These are phyloP conservation scores for Euptelea pleiosperma DNA, from an alignment of 164 flowering plant genomes.

Conservation along the genomic window DNA sequence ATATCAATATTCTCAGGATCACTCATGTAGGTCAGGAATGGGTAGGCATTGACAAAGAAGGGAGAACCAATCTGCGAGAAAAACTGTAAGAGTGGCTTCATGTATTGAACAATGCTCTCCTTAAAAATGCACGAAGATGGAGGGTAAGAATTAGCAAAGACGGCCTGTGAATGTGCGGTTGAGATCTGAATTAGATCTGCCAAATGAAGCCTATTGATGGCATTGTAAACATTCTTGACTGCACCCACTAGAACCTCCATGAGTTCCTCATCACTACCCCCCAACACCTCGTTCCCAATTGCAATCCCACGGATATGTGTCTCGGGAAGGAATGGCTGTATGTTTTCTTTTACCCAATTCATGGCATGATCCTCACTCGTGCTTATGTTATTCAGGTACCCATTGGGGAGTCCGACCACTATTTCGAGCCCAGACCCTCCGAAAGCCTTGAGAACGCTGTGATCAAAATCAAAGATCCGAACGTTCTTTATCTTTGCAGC, in stretches of 20 bases:
- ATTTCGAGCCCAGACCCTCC: conserved; percentile 56
- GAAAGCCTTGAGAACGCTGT: conserved; percentile 56
- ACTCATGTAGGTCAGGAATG: conserved; percentile 54
- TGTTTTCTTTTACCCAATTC: conserved; percentile 58
- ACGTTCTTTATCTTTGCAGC: conserved; percentile 55
- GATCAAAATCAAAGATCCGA: conserved; percentile 57
- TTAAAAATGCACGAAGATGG: conserved; percentile 57
- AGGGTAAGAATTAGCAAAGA: conserved; percentile 53
- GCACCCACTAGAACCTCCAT: conserved; percentile 49
- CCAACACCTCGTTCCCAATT: conserved; percentile 61
- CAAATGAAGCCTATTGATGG: conserved; percentile 36
- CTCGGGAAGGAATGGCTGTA: conserved; percentile 43
- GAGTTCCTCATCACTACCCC: conserved; percentile 37
- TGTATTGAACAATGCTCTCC: conserved; percentile 38
- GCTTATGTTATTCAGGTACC: conserved; percentile 40
- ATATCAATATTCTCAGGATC: conserved; percentile 50
- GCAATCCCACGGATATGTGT: conserved; percentile 57
- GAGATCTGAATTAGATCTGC: conserved; percentile 39
- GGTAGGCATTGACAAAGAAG: conserved; percentile 63
- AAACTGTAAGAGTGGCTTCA: conserved; percentile 63
- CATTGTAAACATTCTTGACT: conserved; percentile 47
- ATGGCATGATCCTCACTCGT: conserved; percentile 38
- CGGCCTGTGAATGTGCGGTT: conserved; percentile 61
- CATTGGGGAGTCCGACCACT: conserved; percentile 51
- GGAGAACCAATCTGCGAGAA: conserved; percentile 50